Conservation (phyloP, 225 moss, liverwort and hornwort species). For the Takakia lepidozioides region DNA sequence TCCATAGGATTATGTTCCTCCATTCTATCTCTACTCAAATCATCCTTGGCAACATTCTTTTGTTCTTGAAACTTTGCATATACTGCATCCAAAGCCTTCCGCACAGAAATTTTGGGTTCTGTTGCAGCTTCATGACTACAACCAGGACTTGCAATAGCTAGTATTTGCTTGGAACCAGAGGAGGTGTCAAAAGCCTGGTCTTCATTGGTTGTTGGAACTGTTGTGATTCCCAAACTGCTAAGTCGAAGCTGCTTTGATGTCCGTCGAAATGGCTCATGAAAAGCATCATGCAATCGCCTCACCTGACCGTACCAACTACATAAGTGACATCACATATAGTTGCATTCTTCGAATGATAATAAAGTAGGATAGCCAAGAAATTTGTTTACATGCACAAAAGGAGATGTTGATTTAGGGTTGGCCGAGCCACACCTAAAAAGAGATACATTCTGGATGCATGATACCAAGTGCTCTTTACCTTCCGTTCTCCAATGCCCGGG, state of each 20-base stretch:
- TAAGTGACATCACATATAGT: too few species aligned
- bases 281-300: slow-evolving; percentile 88
- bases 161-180: slow-evolving; percentile 4
- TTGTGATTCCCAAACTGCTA: slow-evolving; percentile 23
- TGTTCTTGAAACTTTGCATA: slow-evolving; percentile 28
- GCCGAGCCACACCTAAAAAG: too few species aligned
- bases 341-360: too few species aligned
- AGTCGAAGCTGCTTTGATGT: slow-evolving; percentile 56
- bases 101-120: slow-evolving; percentile 40
- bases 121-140: slow-evolving; percentile 3
- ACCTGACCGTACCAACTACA: slow-evolving; percentile 35
- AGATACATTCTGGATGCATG: too few species aligned
- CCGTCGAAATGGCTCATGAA: slow-evolving; percentile 91
- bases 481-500: slow-evolving; percentile 95
- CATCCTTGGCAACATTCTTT: slow-evolving; percentile 19
- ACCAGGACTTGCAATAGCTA: not conserved
- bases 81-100: slow-evolving; percentile 64
- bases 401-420: too few species aligned
- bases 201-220: slow-evolving; percentile 6
- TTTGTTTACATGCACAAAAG: too few species aligned
- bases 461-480: slow-evolving; percentile 35
- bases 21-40: slow-evolving; percentile 23
- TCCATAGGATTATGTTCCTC: slow-evolving; percentile 11
- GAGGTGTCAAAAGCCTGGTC: slow-evolving; percentile 15
- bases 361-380: too few species aligned